A percentile compares a stretch with the other conserved stretches of the same genome.
phyloP scores from a whole-genome alignment of 2,329 filamentous ascomycete genomes.

The Sordariomycetes sp. region DNA sequence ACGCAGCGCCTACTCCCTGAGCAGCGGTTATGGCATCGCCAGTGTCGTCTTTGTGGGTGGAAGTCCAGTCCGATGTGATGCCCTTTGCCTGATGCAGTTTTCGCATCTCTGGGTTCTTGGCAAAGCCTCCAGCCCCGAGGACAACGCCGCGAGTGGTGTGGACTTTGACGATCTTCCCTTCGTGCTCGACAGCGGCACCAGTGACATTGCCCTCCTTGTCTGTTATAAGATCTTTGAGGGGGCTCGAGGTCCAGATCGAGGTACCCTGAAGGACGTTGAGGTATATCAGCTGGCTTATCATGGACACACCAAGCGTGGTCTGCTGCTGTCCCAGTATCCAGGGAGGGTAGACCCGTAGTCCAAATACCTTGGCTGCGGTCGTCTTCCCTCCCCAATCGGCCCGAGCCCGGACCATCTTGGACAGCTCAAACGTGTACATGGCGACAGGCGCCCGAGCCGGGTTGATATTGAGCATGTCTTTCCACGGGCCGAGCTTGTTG shows the following conservation, averaged over 20 bases:
- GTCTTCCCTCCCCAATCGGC: constrained; percentile 5
- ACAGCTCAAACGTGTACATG: constrained; percentile 7
- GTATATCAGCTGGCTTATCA: constrained; percentile 13
- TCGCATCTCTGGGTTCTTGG: constrained; percentile 19
- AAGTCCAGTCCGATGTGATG: constrained; percentile 15
- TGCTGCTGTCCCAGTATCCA: constrained; percentile 6
- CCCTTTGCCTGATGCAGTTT: constrained; percentile 11
- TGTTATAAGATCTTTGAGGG: constrained; percentile 8
- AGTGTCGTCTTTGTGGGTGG: constrained; percentile 13
- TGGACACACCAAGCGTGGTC: constrained; percentile 12
- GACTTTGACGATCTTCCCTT: constrained; percentile 12
- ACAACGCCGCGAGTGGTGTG: constrained; percentile 18
- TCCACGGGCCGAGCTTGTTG: constrained; percentile 15
- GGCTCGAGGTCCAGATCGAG: constrained; percentile 7
- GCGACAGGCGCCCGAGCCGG: constrained; percentile 1
- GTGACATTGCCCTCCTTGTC: constrained; percentile 10
- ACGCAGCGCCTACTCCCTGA: constrained; percentile 17
- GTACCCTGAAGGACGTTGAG: constrained; percentile 6
- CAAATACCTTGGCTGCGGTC: constrained; percentile 6
- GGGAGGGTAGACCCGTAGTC: constrained; percentile 3
- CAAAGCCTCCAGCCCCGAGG: constrained; percentile 24
- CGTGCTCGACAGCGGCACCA: constrained; percentile 11
- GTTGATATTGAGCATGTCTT: constrained; percentile 3
- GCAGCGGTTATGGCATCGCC: constrained; percentile 12
- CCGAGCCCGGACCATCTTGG: constrained; percentile 7